Evolutionary conservation across 176 grass and related monocot species (phyloP), one percentile per base, ranked within the genome.

Genomic region (Pontederia crassipes): DNA sequence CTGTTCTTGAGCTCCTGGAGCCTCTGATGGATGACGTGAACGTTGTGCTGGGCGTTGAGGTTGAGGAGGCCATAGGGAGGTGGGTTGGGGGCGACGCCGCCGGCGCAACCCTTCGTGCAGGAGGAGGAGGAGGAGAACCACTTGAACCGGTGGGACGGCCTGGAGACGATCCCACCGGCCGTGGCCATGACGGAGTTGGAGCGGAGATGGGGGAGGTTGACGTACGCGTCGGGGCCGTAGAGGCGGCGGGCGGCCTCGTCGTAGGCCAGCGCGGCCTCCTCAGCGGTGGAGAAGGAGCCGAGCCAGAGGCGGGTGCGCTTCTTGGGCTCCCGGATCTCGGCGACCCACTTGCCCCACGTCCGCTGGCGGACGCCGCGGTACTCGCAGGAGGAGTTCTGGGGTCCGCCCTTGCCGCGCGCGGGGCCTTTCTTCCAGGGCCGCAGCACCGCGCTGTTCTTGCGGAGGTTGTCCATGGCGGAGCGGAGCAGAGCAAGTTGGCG

Each of bases 21-120:
- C 73, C 77, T 82, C 77, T 98, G 93, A 71, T 98, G 84, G 58
- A 98, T 98, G 81, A 83, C 88, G 64, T 98, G 87, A n/a, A 98
- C 93, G 67, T 98, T 98, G 79, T 98, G 93, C 70, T 98, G 93
- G 32, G 87, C 93, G 69, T 85, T 98, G 76, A 98, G 87, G 81
- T 98, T 98, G 64, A 98, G 80, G 17, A 98, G 81, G 52, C 93
- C 93, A 52, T 81, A 98, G 0, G 93, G 65, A 4, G 93, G 93
- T 9, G 88, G 49, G 29, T 62, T 62, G 17, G 46, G 32, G 17
- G 28, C 59, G 47, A 45, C 29, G 35, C 9, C 61, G 12, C 55
- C 29, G 35, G 8, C 61, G 12, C 49, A 59, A 8, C 11, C n/a
- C 59, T 13, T 57, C 10, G 64, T 13, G 20, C 49, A 40, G 67